Percentiles rank a stretch among this genome's conserved stretches.
These are phyloP conservation scores for Baorangia bicolor DNA, from an alignment of 768 basidiomycete genomes.

Conservation along the genomic window DNA sequence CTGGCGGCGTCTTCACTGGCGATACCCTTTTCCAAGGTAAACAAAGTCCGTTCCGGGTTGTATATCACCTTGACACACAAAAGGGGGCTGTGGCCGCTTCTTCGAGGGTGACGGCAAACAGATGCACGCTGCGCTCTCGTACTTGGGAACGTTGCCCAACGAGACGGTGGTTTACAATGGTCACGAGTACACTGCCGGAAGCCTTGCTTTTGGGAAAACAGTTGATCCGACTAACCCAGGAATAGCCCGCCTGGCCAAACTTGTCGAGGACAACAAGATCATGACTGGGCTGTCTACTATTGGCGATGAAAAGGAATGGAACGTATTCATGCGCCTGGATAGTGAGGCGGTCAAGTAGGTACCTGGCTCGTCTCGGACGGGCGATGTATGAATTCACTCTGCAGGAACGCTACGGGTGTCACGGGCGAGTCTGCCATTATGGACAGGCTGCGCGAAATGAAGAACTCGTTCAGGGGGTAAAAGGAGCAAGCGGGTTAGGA, in stretches of 20 bases:
- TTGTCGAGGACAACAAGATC: conserved; percentile 56
- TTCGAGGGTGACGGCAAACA: conserved; percentile 81
- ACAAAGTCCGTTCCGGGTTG: not conserved
- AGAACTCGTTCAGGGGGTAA: conserved; percentile 74
- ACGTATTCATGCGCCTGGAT: conserved; percentile 87
- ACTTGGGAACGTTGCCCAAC: conserved; percentile 72
- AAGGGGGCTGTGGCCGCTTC: conserved; percentile 89
- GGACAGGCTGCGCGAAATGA: conserved; percentile 73
- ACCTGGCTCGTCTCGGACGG: not conserved
- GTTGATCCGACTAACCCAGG: conserved; percentile 64
- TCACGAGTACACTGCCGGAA: conserved; percentile 87
- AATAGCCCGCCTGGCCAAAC: conserved; percentile 54
- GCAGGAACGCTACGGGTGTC: conserved; percentile 51
- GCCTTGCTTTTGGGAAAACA: conserved; percentile 64
- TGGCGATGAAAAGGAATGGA: conserved; percentile 92
- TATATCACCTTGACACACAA: conserved; percentile 12
- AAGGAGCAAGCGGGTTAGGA: not conserved
- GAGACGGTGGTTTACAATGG: conserved; percentile 83
- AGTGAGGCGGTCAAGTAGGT: conserved; percentile 63
- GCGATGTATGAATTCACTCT: not conserved
- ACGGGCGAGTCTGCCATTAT: conserved; percentile 56
- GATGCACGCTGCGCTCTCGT: conserved; percentile 75
- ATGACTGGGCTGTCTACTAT: conserved; percentile 87
- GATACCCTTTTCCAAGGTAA: conserved; percentile 79
- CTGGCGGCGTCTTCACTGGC: conserved; percentile 89